Base-by-base conservation (phyloP, 805 yeast species). In the Candida quercuum region DNA sequence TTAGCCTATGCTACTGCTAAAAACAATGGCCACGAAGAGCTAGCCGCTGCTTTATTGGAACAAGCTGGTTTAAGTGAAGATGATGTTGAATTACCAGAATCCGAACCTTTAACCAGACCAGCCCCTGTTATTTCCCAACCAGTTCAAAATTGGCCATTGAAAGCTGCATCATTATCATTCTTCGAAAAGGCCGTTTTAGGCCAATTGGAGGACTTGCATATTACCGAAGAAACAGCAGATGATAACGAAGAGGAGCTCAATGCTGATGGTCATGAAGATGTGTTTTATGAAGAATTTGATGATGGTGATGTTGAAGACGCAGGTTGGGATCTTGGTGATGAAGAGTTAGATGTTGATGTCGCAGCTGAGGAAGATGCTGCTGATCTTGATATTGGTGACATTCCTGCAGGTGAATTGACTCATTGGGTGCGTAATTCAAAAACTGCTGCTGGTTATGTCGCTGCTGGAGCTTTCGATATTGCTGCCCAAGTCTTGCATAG, bases 391-490 rank as follows among this genome's bases (percentile, higher is more conserved):
- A 58, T 56, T 15, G 61, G 54, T 18, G 35, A 53, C 16, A 44
- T 49, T 23, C 50, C 55, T 18, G 47, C 54, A 11, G 43, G 70
- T 20, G 96, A 89, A 57, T 63, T 78, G 23, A 80, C 81, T 4
- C 61, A 63, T 41, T 94, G 99, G 99, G 74, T 86, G 22, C 82
- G 91, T 48, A 86, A 84, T 61, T 85, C 96, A 14, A 84, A 82
- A 45, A 74, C 89, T 39, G 87, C 97, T 5, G 97, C 96, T 22
- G 87, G 86, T 20, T 86, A 87, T 51, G 88, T 83, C 53, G 97
- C 99, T 2, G 88, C 96, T 3, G 99, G 99, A 51, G 85, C 94
- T 5, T 91, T 91, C 58, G 97, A 88, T 48, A 84, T 91, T 37
- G 99, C 98, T 27, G 93, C 96, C 28, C 94, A 88, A 53, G 75